Percentiles rank a stretch among this genome's conserved stretches.
Conservation (phyloP, 768 basidiomycete species). For the Termitomyces eurrhizus region DNA sequence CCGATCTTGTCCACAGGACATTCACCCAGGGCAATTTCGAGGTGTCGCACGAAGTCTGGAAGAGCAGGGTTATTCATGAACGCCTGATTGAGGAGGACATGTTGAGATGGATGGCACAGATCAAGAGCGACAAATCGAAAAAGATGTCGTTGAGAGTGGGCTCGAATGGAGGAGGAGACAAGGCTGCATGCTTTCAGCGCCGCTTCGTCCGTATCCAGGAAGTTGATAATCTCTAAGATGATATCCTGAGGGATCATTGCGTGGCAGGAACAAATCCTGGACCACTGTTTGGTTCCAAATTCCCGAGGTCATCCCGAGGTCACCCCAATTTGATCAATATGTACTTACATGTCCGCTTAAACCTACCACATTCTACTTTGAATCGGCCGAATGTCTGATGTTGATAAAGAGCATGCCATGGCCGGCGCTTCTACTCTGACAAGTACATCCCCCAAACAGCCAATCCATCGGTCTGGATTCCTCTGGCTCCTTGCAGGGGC, state of each 20-base stretch:
- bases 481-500: slow-evolving; percentile 10
- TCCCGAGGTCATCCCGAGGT: too few species aligned
- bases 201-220: background rate
- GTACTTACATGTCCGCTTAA: background rate
- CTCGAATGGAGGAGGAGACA: background rate
- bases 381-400: background rate
- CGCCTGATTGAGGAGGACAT: background rate
- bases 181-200: background rate
- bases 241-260: background rate
- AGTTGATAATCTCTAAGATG: background rate
- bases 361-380: too few species aligned
- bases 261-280: background rate
- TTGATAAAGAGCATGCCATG: background rate
- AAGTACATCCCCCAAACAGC: background rate
- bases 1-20: background rate
- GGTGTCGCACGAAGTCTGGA: background rate
- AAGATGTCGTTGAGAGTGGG: background rate
- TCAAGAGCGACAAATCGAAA: background rate
- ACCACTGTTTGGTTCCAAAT: background rate
- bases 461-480: slow-evolving; percentile 10
- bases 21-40: background rate
- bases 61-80: background rate
- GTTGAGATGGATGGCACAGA: background rate
- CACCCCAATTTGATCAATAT: background rate
- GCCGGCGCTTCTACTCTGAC: background rate